Evolutionary conservation across 1,139 yeast species (phyloP).

Genomic region (Suhomyces maxii): DNA sequence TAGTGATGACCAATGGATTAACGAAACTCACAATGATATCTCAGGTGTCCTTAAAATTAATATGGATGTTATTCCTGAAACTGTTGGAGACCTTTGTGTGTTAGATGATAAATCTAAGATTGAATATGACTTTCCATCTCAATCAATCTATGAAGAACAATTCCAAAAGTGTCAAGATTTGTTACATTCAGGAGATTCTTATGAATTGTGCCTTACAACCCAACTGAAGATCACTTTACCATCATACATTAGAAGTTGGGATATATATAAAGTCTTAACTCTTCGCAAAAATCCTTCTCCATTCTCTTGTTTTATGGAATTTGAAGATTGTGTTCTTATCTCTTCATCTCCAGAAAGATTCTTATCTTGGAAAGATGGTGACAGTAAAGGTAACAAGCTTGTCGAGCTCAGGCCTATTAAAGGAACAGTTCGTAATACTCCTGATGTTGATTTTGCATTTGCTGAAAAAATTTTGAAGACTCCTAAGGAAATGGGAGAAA

Average conservation of each 20-base stretch:
- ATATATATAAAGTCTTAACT: constrained; percentile 70
- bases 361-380: constrained; percentile 64
- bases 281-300: constrained; percentile 83
- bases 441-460: constrained; percentile 47
- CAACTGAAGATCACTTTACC: constrained; percentile 64
- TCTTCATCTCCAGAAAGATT: constrained; percentile 96
- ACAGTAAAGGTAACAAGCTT: constrained; percentile 25
- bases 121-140: constrained; percentile 53
- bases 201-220: constrained; percentile 88
- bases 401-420: constrained; percentile 93
- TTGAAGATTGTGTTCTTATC: constrained; percentile 67
- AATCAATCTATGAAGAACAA: constrained; percentile 52
- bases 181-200: constrained; percentile 83
- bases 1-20: constrained; percentile 39
- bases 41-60: constrained; percentile 13
- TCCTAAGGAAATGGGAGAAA: constrained; percentile 94
- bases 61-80: constrained; percentile 22
- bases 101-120: constrained; percentile 23
- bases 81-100: constrained; percentile 28
- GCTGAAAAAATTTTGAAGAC: constrained; percentile 72
- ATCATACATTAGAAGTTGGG: constrained; percentile 61
- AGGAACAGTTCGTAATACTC: constrained; percentile 81
- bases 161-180: constrained; percentile 68
- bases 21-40: constrained; percentile 17
- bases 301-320: constrained; percentile 76